Conservation (phyloP, 371 early-diverging fungal species). For the Mucor saturninus region DNA sequence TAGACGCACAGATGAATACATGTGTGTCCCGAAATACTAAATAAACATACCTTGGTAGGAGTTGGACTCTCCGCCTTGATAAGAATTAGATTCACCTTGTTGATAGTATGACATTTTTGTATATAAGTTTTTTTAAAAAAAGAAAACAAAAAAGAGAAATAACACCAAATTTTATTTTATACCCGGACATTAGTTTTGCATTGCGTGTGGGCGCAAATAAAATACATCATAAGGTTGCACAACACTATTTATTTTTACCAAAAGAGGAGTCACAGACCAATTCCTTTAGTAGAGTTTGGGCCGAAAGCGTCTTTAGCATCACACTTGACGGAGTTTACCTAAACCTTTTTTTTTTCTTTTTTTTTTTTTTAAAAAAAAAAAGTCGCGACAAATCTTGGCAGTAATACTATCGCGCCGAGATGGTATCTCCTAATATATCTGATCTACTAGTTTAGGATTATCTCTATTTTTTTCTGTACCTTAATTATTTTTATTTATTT, state of each 20-base stretch:
- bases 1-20: background rate
- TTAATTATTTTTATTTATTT: background rate
- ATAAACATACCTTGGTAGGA: conserved; percentile 30
- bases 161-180: background rate
- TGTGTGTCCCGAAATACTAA: background rate
- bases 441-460: background rate
- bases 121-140: background rate
- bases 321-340: background rate
- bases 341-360: background rate
- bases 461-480: background rate
- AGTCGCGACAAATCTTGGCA: no score
- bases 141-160: background rate
- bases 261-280: background rate
- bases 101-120: conserved; percentile 11
- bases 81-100: conserved; percentile 11
- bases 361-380: no score
- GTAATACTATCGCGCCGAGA: no score
- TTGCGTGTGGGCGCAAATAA: conserved; percentile 10
- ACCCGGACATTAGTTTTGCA: background rate
- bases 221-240: conserved; percentile 19
- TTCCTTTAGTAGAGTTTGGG: background rate
- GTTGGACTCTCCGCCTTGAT: conserved; percentile 20
- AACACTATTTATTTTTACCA: conserved; percentile 5
- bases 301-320: background rate
- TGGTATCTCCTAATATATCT: background rate